Evolutionary conservation across 2,329 filamentous ascomycete genomes (phyloP).

Genomic region (Elsinoe perseae): DNA sequence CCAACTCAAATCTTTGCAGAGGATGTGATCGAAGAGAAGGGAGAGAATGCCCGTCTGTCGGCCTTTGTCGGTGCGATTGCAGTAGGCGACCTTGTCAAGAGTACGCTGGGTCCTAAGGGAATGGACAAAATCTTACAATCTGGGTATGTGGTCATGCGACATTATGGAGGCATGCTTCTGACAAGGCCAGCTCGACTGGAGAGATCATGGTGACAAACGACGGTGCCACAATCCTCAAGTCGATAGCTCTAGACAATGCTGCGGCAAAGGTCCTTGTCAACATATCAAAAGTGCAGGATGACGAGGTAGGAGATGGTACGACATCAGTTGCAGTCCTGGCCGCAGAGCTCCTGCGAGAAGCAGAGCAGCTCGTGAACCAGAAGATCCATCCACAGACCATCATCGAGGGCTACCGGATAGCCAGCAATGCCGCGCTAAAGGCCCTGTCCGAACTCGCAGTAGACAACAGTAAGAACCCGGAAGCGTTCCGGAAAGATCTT

Average conservation of each 20-base stretch:
- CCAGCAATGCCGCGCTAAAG: conserved; percentile 75
- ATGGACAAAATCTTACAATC: conserved; percentile 99
- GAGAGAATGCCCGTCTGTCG: conserved; percentile 96
- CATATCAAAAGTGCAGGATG: conserved; percentile 98
- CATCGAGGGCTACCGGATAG: conserved; percentile 98
- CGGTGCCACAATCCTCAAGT: conserved; percentile 95
- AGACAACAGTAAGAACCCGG: conserved; percentile 76
- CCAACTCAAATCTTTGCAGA: conserved; percentile 98
- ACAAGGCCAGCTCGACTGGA: conserved; percentile 65
- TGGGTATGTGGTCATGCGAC: conserved; percentile 54
- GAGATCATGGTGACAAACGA: conserved; percentile 99
- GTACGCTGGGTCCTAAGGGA: conserved; percentile 90
- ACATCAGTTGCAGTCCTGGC: conserved; percentile 96
- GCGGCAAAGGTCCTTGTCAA: conserved; percentile 98
- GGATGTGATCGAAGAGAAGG: conserved; percentile 95
- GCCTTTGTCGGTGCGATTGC: conserved; percentile 98
- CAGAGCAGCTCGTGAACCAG: conserved; percentile 92
- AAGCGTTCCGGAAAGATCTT: conserved; percentile 82
- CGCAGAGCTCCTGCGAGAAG: conserved; percentile 89
- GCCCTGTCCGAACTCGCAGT: conserved; percentile 78
- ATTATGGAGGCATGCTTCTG: conserved; percentile 22
- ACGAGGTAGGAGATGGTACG: conserved; percentile 96
- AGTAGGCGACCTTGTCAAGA: conserved; percentile 95
- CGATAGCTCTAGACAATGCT: conserved; percentile 96
- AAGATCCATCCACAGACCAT: conserved; percentile 99